Evolutionary conservation across 176 grass and related monocot species (phyloP).

Genomic region (Alopecurus myosuroides): DNA sequence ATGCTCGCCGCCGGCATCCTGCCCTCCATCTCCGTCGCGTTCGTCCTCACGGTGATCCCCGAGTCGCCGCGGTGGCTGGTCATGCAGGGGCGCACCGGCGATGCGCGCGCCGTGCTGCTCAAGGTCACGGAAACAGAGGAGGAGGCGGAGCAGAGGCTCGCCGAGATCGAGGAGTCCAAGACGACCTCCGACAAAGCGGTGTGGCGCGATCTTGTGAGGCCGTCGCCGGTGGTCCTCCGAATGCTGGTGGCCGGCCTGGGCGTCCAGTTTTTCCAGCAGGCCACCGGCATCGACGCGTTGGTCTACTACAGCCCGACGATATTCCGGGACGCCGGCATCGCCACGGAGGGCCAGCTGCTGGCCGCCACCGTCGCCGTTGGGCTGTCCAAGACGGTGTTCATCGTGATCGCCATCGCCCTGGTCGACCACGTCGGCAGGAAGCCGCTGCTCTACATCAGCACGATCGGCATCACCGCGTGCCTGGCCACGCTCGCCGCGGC

Average conservation of each 20-base stretch:
- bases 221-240: conserved; percentile 45
- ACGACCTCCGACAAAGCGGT: not conserved
- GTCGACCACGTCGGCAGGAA: conserved; percentile 59
- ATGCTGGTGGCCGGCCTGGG: conserved; percentile 59
- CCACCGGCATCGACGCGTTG: conserved; percentile 62
- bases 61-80: conserved; percentile 87
- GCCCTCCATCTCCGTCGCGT: conserved; percentile 62
- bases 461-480: conserved; percentile 64
- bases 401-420: conserved; percentile 54
- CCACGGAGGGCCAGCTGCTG: conserved; percentile 45
- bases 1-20: conserved; percentile 90
- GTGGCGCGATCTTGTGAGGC: conserved; percentile 49
- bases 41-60: conserved; percentile 66
- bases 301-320: conserved; percentile 79
- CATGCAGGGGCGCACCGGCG: conserved; percentile 42
- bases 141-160: conserved; percentile 40
- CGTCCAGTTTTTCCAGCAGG: conserved; percentile 74
- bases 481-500: conserved; percentile 41
- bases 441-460: conserved; percentile 64
- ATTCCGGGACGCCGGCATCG: conserved; percentile 58
- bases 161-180: conserved; percentile 57
- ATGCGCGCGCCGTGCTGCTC: conserved; percentile 51
- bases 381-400: conserved; percentile 59
- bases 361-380: conserved; percentile 66
- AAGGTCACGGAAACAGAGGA: conserved; percentile 39